phyloP scores from a whole-genome alignment of 2,329 filamentous ascomycete species.

The Colletotrichum limetticola region DNA sequence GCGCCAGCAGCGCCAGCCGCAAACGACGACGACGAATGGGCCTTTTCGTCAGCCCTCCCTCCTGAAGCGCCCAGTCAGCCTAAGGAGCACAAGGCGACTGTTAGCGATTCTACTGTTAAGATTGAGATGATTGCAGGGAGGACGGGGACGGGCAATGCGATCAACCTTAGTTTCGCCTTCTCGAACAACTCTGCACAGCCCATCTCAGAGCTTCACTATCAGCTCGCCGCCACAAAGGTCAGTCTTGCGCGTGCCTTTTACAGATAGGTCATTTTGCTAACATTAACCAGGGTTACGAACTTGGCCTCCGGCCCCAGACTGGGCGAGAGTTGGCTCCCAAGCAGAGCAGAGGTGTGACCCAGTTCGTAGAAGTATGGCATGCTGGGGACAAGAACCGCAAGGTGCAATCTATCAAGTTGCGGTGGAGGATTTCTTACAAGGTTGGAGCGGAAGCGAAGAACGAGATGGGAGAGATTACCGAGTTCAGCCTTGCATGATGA shows the following conservation, averaged over 20 bases:
- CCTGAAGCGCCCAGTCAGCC: conserved; percentile 63
- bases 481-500: conserved; percentile 77
- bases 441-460: conserved; percentile 73
- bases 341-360: conserved; percentile 79
- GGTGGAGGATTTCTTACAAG: conserved; percentile 88
- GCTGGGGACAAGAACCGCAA: conserved; percentile 75
- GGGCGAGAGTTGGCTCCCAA: conserved; percentile 81
- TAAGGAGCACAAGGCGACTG: conserved; percentile 69
- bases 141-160: conserved; percentile 62
- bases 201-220: conserved; percentile 85
- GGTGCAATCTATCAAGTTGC: conserved; percentile 85
- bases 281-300: conserved; percentile 74
- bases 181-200: conserved; percentile 80
- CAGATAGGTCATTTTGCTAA: conserved; percentile 26
- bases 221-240: conserved; percentile 94
- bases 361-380: conserved; percentile 80
- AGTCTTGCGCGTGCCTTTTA: conserved; percentile 25
- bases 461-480: conserved; percentile 86
- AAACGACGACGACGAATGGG: conserved; percentile 90
- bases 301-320: conserved; percentile 87
- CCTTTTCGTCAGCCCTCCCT: conserved; percentile 88
- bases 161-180: conserved; percentile 82
- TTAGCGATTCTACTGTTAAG: conserved; percentile 77
- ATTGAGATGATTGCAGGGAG: conserved; percentile 80
- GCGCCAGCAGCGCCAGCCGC: conserved; percentile 44